Evolutionary conservation across 2,329 filamentous ascomycete species (phyloP).

Genomic region (Teratosphaeria nubilosa): DNA sequence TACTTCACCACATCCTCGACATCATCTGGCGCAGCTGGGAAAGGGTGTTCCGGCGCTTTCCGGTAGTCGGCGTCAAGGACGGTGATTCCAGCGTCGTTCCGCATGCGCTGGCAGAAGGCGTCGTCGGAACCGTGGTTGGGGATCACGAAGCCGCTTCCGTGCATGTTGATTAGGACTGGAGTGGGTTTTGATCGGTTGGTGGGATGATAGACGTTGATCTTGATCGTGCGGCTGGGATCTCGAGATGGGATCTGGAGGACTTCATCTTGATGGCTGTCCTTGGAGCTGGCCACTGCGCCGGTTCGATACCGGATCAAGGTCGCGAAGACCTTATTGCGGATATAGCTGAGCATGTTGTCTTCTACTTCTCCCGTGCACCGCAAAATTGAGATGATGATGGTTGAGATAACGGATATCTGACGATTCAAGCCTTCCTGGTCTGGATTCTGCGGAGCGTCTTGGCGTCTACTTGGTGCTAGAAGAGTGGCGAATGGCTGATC

Average conservation of each 20-base stretch:
- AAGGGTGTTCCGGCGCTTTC: slow-evolving; percentile 36
- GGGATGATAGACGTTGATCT: slow-evolving; percentile 15
- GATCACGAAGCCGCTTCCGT: slow-evolving; percentile 26
- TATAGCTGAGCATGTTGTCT: not conserved
- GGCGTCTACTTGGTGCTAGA: not conserved
- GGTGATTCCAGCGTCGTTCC: slow-evolving; percentile 25
- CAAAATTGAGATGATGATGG: not conserved
- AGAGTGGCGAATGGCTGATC: not conserved
- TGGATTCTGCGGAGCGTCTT: not conserved
- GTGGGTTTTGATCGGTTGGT: not conserved
- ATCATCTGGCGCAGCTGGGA: slow-evolving; percentile 34
- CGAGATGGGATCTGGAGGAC: slow-evolving; percentile 15
- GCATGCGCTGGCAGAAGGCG: slow-evolving; percentile 27
- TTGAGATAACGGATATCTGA: not conserved
- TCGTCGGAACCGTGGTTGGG: slow-evolving; percentile 32
- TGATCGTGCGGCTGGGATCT: slow-evolving; percentile 11
- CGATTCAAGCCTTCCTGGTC: not conserved
- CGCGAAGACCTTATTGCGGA: not conserved
- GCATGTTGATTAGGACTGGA: slow-evolving; percentile 27
- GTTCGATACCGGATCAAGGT: not conserved
- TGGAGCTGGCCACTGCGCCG: not conserved
- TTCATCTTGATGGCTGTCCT: slow-evolving; percentile 5
- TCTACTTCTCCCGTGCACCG: not conserved
- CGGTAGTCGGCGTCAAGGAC: slow-evolving; percentile 34
- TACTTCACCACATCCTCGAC: slow-evolving; percentile 36